phyloP scores from a whole-genome alignment of 2,329 filamentous ascomycete genomes.

The Fusarium domesticum region DNA sequence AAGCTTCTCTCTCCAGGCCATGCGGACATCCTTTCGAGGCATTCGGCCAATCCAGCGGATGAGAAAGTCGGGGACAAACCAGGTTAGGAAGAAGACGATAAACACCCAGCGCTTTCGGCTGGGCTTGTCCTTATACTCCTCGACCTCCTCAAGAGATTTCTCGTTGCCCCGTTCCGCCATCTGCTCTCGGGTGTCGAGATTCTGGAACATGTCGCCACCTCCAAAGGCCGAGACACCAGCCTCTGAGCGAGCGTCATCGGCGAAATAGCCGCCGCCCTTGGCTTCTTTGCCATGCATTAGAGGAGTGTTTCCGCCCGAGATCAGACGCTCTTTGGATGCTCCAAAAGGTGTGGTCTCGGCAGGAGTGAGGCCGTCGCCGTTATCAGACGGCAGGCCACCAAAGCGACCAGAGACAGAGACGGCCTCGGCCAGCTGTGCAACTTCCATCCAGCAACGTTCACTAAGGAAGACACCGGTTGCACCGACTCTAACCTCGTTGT shows the following conservation, averaged over 20 bases:
- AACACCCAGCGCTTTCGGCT: slow-evolving; percentile 90
- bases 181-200: slow-evolving; percentile 87
- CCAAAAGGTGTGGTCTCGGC: slow-evolving; percentile 59
- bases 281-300: slow-evolving; percentile 72
- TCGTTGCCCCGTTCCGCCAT: slow-evolving; percentile 95
- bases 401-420: slow-evolving; percentile 47
- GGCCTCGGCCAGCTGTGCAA: slow-evolving; percentile 70
- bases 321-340: slow-evolving; percentile 59
- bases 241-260: slow-evolving; percentile 86
- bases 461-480: slow-evolving; percentile 94
- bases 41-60: slow-evolving; percentile 77
- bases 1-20: slow-evolving; percentile 95
- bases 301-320: slow-evolving; percentile 51
- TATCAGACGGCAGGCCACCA: slow-evolving; percentile 45
- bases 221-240: slow-evolving; percentile 89
- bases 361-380: slow-evolving; percentile 59
- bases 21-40: slow-evolving; percentile 85
- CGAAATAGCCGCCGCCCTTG: slow-evolving; percentile 72
- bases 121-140: slow-evolving; percentile 72
- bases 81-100: slow-evolving; percentile 79
- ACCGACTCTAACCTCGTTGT: slow-evolving; percentile 85
- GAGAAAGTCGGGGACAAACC: slow-evolving; percentile 79
- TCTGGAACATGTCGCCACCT: slow-evolving; percentile 96
- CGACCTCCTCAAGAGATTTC: slow-evolving; percentile 84
- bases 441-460: slow-evolving; percentile 91